Conservation (phyloP, 2,329 filamentous ascomycete species). For the Alternaria atra region DNA sequence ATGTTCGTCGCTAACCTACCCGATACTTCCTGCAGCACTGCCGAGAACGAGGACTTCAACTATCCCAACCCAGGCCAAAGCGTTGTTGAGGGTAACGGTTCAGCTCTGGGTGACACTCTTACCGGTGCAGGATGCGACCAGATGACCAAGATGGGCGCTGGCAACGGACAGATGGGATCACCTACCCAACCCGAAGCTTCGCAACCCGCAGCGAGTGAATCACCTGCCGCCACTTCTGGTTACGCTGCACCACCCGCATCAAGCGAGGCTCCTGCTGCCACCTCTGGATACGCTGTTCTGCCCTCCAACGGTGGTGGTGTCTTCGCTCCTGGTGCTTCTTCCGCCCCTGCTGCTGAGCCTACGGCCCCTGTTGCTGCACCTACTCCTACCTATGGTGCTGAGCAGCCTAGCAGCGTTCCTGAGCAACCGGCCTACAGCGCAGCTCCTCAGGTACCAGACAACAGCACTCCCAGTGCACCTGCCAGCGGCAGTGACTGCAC, state of each 20-base stretch:
- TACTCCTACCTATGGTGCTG: conserved; percentile 6
- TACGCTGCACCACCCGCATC: conserved; percentile 11
- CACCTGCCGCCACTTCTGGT: neutral
- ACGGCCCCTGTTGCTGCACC: conserved; percentile 5
- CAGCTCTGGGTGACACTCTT: conserved; percentile 42
- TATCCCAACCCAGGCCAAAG: conserved; percentile 73
- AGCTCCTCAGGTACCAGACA: conserved; percentile 12
- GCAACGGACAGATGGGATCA: conserved; percentile 39
- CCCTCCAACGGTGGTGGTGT: conserved; percentile 29
- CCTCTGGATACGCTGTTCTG: conserved; percentile 7
- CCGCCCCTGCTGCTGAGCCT: conserved; percentile 25
- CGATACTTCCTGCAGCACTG: conserved; percentile 64
- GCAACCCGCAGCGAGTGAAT: conserved; percentile 1
- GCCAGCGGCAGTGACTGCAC: conserved; percentile 28
- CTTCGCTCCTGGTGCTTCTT: conserved; percentile 45
- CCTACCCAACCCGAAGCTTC: conserved; percentile 24
- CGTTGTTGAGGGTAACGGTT: conserved; percentile 49
- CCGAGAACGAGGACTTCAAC: conserved; percentile 60
- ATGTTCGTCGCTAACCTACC: conserved; percentile 79
- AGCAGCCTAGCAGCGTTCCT: conserved; percentile 18
- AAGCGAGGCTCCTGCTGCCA: neutral
- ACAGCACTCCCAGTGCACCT: conserved; percentile 21
- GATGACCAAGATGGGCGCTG: conserved; percentile 43
- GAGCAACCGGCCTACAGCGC: conserved; percentile 10
- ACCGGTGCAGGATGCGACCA: conserved; percentile 41